Conservation (phyloP, 2,329 filamentous ascomycete genomes). For the Allantophomopsis lycopodina region DNA sequence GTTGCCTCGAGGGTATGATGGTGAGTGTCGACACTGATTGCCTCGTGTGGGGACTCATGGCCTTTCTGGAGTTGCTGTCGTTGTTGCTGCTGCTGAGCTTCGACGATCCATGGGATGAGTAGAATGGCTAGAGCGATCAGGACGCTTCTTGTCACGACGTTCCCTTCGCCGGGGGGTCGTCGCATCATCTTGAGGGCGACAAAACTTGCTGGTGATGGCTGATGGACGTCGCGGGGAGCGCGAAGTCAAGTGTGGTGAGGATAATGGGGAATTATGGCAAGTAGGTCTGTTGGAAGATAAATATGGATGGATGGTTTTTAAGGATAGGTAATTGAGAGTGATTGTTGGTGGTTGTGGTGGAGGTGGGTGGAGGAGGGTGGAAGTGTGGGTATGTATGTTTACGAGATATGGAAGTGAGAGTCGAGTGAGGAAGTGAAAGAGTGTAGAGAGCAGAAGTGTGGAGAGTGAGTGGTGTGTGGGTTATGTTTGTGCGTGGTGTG, state of each 20-base stretch:
- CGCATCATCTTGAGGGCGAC: slow-evolving; percentile 41
- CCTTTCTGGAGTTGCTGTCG: slow-evolving; percentile 10
- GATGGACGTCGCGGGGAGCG: slow-evolving; percentile 7
- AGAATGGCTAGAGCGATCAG: slow-evolving; percentile 42
- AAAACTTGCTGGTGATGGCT: slow-evolving; percentile 15
- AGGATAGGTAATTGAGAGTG: too few relatives aligned
- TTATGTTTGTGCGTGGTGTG: too few relatives aligned
- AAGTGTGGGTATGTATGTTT: too few relatives aligned
- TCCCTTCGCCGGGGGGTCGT: slow-evolving; percentile 46
- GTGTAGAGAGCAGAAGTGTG: too few relatives aligned
- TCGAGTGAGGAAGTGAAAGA: too few relatives aligned
- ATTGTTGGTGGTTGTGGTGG: slow-evolving; percentile 1
- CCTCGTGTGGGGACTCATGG: slow-evolving; percentile 17
- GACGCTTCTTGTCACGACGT: slow-evolving; percentile 31
- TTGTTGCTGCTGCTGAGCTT: slow-evolving; percentile 49
- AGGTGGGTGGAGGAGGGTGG: not conserved
- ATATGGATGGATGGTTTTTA: too few relatives aligned
- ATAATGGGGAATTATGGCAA: too few relatives aligned
- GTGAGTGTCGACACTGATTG: slow-evolving; percentile 6
- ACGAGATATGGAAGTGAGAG: too few relatives aligned
- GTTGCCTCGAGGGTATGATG: slow-evolving; percentile 14
- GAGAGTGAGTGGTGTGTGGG: too few relatives aligned
- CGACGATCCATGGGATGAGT: slow-evolving; percentile 43
- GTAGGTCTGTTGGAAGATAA: too few relatives aligned
- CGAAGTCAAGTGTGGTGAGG: slow-evolving; percentile 8